These are phyloP conservation scores for Pyrenochaeta sp. DNA, from an alignment of 2,329 filamentous ascomycete genomes.

Conservation along the genomic window DNA sequence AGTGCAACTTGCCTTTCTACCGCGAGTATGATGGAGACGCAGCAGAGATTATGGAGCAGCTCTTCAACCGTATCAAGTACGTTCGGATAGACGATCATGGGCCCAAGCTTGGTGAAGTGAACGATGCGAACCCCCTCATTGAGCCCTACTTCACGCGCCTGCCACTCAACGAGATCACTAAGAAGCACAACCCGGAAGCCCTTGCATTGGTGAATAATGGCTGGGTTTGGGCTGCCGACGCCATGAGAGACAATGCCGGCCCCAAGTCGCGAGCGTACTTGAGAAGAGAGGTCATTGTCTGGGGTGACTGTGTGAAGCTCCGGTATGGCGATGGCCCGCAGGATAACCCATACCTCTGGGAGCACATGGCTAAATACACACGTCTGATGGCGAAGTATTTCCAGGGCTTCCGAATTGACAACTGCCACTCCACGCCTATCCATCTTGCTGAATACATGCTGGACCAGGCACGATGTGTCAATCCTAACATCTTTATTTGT, in stretches of 20 bases:
- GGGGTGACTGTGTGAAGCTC: slow-evolving; percentile 98
- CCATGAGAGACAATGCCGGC: slow-evolving; percentile 91
- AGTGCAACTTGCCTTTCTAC: slow-evolving; percentile 88
- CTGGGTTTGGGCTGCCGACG: slow-evolving; percentile 98
- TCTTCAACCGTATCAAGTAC: slow-evolving; percentile 96
- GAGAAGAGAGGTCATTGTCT: slow-evolving; percentile 94
- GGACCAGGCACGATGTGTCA: slow-evolving; percentile 87
- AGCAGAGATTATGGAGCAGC: slow-evolving; percentile 83
- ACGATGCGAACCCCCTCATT: slow-evolving; percentile 79
- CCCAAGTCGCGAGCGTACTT: slow-evolving; percentile 91
- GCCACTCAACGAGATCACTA: slow-evolving; percentile 78
- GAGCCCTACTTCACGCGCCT: slow-evolving; percentile 95
- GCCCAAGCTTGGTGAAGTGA: slow-evolving; percentile 84
- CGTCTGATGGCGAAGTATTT: slow-evolving; percentile 94
- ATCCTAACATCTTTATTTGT: slow-evolving; percentile 88
- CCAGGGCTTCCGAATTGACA: slow-evolving; percentile 94
- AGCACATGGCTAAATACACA: slow-evolving; percentile 94
- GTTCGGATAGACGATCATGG: slow-evolving; percentile 91
- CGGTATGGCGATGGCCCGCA: slow-evolving; percentile 82
- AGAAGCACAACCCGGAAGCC: slow-evolving; percentile 77
- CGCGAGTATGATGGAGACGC: slow-evolving; percentile 89
- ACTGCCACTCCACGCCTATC: slow-evolving; percentile 94
- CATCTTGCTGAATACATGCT: slow-evolving; percentile 95
- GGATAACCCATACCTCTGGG: slow-evolving; percentile 94
- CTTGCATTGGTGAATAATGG: slow-evolving; percentile 93